A percentile compares a stretch with the other conserved stretches of the same genome.
phyloP scores from a whole-genome alignment of 306 rosid genomes.

The Biancaea sappan region DNA sequence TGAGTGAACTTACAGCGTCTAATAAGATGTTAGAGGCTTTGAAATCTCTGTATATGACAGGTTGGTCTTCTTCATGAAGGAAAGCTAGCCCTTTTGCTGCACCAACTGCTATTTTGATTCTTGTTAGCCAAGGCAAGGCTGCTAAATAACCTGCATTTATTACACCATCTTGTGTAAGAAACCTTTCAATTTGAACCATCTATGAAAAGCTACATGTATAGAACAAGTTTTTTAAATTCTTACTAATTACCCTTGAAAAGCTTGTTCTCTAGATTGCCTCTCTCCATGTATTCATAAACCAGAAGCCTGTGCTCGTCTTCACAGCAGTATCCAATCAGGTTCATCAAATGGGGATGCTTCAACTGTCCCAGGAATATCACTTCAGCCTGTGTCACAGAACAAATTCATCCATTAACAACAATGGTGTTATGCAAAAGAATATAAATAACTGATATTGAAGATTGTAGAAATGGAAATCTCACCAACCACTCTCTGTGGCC shows the following conservation, averaged over 20 bases:
- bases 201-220: no score
- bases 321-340: slow-evolving; percentile 84
- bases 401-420: not conserved
- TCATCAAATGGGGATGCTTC: slow-evolving; percentile 84
- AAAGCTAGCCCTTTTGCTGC: slow-evolving; percentile 89
- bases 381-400: slow-evolving; percentile 58
- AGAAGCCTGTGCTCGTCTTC: slow-evolving; percentile 92
- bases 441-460: not conserved
- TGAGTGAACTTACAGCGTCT: slow-evolving; percentile 52
- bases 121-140: slow-evolving; percentile 86
- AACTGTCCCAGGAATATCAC: slow-evolving; percentile 88
- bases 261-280: slow-evolving; percentile 71
- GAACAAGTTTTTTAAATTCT: no score
- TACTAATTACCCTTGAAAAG: slow-evolving; percentile 75
- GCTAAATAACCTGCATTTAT: slow-evolving; percentile 70
- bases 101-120: slow-evolving; percentile 82
- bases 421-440: not conserved
- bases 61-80: slow-evolving; percentile 85
- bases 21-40: slow-evolving; percentile 86
- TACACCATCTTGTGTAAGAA: slow-evolving; percentile 6
- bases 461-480: slow-evolving; percentile 30
- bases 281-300: slow-evolving; percentile 82
- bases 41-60: slow-evolving; percentile 83
- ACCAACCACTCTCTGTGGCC: slow-evolving; percentile 99
- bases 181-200: no score